These are phyloP conservation scores for Paraconiothyrium brasiliense DNA, from an alignment of 2,329 filamentous ascomycete genomes.

Conservation along the genomic window DNA sequence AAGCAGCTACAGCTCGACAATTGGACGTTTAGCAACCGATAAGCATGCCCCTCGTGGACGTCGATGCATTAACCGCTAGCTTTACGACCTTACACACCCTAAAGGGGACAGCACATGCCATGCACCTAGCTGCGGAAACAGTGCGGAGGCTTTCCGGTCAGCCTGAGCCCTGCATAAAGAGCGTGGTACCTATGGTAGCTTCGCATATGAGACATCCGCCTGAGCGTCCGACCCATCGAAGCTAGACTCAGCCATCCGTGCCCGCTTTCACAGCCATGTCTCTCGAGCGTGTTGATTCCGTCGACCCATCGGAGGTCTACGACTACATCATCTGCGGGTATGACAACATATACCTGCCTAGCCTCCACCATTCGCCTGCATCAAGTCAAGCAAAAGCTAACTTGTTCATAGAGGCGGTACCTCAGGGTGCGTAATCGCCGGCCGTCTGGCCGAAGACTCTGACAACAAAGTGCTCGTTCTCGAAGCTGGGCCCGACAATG, in stretches of 20 bases:
- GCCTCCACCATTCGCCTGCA: background rate
- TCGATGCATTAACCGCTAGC: background rate
- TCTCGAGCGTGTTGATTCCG: slow-evolving; percentile 1
- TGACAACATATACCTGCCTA: background rate
- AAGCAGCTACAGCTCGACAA: background rate
- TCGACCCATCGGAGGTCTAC: background rate
- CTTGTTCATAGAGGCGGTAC: slow-evolving; percentile 44
- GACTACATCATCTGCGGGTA: slow-evolving; percentile 43
- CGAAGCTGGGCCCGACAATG: slow-evolving; percentile 54
- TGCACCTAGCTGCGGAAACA: background rate
- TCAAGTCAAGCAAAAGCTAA: background rate
- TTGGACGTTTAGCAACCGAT: background rate
- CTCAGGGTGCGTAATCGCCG: slow-evolving; percentile 60
- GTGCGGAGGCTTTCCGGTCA: slow-evolving; percentile 1
- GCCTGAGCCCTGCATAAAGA: background rate
- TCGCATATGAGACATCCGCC: background rate
- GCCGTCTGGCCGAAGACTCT: slow-evolving; percentile 57
- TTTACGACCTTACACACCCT: background rate
- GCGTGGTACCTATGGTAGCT: background rate
- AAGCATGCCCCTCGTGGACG: background rate
- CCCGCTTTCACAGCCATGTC: background rate
- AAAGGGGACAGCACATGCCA: background rate
- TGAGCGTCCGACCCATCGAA: background rate
- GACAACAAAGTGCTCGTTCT: slow-evolving; percentile 55
- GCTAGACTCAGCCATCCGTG: background rate